Base-by-base conservation (phyloP, 202 grass and related monocot species). In the Setaria viridis region DNA sequence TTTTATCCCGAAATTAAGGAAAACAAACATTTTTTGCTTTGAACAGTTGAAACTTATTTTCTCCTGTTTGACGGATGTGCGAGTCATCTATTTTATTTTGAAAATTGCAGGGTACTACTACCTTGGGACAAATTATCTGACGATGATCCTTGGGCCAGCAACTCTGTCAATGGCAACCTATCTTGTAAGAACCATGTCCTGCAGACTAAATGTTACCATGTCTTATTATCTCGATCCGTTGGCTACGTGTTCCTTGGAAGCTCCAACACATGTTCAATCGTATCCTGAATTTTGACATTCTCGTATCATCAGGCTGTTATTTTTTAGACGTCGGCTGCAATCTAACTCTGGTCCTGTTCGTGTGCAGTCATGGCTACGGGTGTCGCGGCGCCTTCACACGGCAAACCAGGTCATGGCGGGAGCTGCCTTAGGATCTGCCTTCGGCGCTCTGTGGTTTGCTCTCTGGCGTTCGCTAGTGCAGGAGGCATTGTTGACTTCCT, bases 371-470 rank as follows among this genome's bases (percentile, higher is more conserved):
- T 98, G 95, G 95, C 53, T 98, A 70, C 84, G 95, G 42, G 86
- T 95, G n/a, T 92, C 95, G 1, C 88, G 84, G 67, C 69, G 72
- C 57, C 93, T 95, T 73, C 95, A 98, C 73, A 95, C 93, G 4
- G 30, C 49, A 46, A 93, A 71, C 62, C 95, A 95, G 89, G 76
- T 98, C 51, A 60, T 94, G 20, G 93, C 93, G 7, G 95, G 93
- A 32, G 88, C 74, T 43, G 29, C 77, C 8, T 37, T 95, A 53
- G 95, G 95, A 60, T 85, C 86, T 71, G 5, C 62, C 39, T 85
- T 89, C 9, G 55, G 77, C 47, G 86, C 79, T 47, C 3, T 63
- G 12, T 98, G 89, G 95, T 92, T 89, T 78, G 81, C 63, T 60
- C 73, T 91, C 76, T 98, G 93, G 89, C 83, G 90, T 87, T 80